phyloP scores from a whole-genome alignment of 495 filamentous ascomycete species.

The Platismatia glauca region DNA sequence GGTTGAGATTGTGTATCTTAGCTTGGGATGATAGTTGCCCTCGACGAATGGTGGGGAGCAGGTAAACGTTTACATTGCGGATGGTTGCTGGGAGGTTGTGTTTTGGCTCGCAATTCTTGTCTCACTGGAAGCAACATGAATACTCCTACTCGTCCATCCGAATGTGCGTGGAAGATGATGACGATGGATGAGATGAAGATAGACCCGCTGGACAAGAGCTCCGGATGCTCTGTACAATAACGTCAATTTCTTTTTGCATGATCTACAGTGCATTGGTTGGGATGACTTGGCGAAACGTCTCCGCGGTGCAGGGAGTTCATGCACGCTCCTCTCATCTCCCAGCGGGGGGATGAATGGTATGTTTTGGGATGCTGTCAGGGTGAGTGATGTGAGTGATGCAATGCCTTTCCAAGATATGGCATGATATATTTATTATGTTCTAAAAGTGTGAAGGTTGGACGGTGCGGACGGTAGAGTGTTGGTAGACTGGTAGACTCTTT shows the following conservation, averaged over 20 bases:
- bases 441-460: background rate
- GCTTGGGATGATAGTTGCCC: conserved; percentile 7
- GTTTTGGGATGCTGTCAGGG: background rate
- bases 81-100: background rate
- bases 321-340: background rate
- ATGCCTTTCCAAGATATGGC: too few relatives aligned
- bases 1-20: background rate
- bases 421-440: too few relatives aligned
- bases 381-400: background rate
- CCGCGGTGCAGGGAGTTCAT: background rate
- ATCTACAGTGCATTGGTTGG: conserved; percentile 2
- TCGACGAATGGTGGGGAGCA: background rate
- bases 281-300: background rate
- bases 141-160: background rate
- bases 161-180: background rate
- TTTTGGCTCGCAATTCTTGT: background rate
- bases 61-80: background rate
- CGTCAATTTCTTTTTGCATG: conserved; percentile 1
- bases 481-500: too few relatives aligned
- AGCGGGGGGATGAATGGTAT: background rate
- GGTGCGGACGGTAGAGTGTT: background rate
- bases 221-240: background rate
- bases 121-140: background rate
- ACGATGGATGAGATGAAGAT: background rate
- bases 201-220: background rate